Base-by-base conservation (phyloP, 2,329 filamentous ascomycete genomes). In the Scortechinia acanthostroma region DNA sequence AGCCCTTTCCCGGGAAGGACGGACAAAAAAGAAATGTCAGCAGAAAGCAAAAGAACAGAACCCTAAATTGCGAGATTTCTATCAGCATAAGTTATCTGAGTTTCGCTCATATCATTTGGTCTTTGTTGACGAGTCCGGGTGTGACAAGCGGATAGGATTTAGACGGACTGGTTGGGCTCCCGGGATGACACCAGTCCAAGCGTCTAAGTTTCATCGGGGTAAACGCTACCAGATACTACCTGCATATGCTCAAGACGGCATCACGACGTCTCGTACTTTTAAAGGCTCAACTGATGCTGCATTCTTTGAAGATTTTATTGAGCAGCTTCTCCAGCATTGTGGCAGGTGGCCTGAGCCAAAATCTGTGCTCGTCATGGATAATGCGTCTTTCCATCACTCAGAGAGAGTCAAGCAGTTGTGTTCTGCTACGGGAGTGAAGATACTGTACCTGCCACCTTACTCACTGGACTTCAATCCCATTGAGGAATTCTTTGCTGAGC, bases 301-400 rank as follows among this genome's bases (percentile, higher is more conserved):
- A 6, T 10, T 40, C 17, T 40, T 40, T 19, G 35, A 40, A 40
- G 6, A 10, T 10, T 40, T 57, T 46, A 53, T 62, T 30, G 51
- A 57, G 48, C 52, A 61, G 50, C 48, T 64, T 16, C 52, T 65
- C 22, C 54, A 51, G 4, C 46, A 54, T 33, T 63, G 57, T 48
- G 50, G 57, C 20, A 55, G 46, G 46, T 63, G 49, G 47, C 60
- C 55, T 21, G 54, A 61, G 48, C 55, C 52, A 28, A 60, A 58
- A 43, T 63, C 58, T 10, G 57, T 65, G 6, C 51, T 64, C 4
- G 48, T 63, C 4, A 62, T 64, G 50, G 60, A 64, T 45, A 63
- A 62, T 49, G 56, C 56, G 14, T 58, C 56, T 15, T 57, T 57
- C 43, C 54, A 64, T 50, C 46, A 51, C 22, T 55, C 48, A 28